A percentile compares a stretch with the other conserved stretches of the same genome.
phyloP scores from a whole-genome alignment of 2,329 filamentous ascomycete genomes.

The Elsinoe ampelina region DNA sequence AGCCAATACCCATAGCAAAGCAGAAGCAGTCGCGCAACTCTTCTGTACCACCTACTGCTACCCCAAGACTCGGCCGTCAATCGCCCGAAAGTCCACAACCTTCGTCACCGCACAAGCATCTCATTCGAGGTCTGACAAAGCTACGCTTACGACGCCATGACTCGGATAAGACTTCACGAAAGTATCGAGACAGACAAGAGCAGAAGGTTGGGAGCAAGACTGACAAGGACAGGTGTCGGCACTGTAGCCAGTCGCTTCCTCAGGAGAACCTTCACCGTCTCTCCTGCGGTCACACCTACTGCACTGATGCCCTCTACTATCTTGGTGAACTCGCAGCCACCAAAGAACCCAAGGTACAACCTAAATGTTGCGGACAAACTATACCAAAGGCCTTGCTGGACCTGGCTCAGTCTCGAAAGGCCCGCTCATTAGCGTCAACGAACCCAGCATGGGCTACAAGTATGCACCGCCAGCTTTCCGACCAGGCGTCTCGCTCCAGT shows the following conservation, averaged over 20 bases:
- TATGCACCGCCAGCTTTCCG: conserved; percentile 25
- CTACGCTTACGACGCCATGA: conserved; percentile 22
- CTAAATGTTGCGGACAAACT: conserved; percentile 33
- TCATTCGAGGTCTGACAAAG: conserved; percentile 27
- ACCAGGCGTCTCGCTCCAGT: conserved; percentile 24
- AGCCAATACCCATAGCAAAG: conserved; percentile 21
- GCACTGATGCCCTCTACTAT: conserved; percentile 25
- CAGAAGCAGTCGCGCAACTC: conserved; percentile 22
- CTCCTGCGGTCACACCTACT: conserved; percentile 28
- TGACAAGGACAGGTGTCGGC: conserved; percentile 21
- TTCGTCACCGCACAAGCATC: conserved; percentile 24
- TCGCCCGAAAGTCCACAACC: conserved; percentile 22
- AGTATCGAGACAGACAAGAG: conserved; percentile 13
- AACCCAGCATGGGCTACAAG: conserved; percentile 30
- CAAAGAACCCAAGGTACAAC: conserved; percentile 25
- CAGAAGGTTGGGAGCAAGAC: not conserved
- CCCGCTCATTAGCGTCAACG: conserved; percentile 15
- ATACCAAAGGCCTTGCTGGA: conserved; percentile 33
- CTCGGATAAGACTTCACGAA: conserved; percentile 21
- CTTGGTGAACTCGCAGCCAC: conserved; percentile 29
- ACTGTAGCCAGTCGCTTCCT: conserved; percentile 23
- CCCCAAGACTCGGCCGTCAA: conserved; percentile 21
- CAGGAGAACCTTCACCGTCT: conserved; percentile 25
- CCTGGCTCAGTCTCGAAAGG: conserved; percentile 19
- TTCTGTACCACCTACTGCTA: conserved; percentile 24